A percentile compares a stretch with the other conserved stretches of the same genome.
Evolutionary conservation across 2,329 filamentous ascomycete genomes (phyloP).

Genomic region (Fusarium tupiense): DNA sequence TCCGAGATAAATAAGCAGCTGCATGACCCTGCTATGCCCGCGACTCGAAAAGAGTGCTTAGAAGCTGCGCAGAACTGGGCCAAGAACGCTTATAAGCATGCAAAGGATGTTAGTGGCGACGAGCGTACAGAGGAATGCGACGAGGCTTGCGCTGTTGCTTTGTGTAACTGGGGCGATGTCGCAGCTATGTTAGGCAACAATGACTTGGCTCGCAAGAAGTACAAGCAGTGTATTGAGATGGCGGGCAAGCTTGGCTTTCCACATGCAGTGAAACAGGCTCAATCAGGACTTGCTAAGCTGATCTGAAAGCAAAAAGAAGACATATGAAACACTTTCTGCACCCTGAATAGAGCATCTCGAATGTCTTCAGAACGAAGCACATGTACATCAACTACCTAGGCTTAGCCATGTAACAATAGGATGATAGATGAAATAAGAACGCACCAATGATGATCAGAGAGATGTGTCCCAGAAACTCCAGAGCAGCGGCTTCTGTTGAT

Average conservation of each 20-base stretch:
- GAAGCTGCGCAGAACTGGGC: conserved; percentile 82
- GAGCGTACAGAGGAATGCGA: conserved; percentile 83
- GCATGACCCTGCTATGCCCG: conserved; percentile 46
- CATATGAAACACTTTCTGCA: not conserved
- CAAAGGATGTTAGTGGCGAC: conserved; percentile 71
- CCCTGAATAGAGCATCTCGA: not conserved
- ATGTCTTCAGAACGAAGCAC: not conserved
- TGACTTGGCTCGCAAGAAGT: conserved; percentile 72
- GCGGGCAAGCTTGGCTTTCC: conserved; percentile 63
- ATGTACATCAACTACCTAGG: conserved; percentile 2
- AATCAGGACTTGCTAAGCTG: conserved; percentile 57
- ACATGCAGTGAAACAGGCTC: conserved; percentile 62
- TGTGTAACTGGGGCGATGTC: conserved; percentile 89
- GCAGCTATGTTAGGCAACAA: conserved; percentile 76
- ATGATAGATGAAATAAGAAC: not conserved
- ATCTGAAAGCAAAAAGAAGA: conserved; percentile 18
- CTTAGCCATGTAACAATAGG: conserved; percentile 22
- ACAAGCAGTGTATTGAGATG: conserved; percentile 73
- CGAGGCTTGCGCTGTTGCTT: conserved; percentile 80
- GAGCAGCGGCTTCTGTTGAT: not conserved
- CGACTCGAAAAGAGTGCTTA: conserved; percentile 69
- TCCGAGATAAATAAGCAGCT: conserved; percentile 44
- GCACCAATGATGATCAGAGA: not conserved
- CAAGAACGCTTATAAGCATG: conserved; percentile 75
- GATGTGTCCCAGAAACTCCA: not conserved